Base-by-base conservation (phyloP, 2,329 filamentous ascomycete genomes). In the Capronia coronata region DNA sequence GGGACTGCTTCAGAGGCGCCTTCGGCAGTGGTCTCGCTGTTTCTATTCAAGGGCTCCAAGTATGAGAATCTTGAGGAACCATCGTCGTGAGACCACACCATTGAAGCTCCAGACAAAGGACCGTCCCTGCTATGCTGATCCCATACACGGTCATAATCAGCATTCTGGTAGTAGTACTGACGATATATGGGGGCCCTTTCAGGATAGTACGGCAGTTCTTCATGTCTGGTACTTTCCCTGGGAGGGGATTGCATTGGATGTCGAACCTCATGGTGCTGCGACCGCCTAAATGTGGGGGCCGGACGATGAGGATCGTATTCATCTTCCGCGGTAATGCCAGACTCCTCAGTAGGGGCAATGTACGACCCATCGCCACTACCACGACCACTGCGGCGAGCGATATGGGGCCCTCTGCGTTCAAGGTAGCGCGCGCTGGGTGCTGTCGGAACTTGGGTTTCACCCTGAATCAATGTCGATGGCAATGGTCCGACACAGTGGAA, bases 241-340 rank as follows among this genome's bases (percentile, higher is more conserved):
- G 39, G 27, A 14, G 32, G 29, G 2, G 40, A 37, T n/a, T 21
- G 25, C 19, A 43, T 35, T 8, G 30, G 16, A 37, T 41, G 23
- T 43, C 22, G 13, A 44, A 16, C 11, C 11, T 30, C 30, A 21
- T 10, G 40, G 23, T 34, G 34, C 14, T 47, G 21, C 9, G 30
- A 19, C 4, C 16, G 46, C 8, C 14, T 3, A 21, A 25, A 16
- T 13, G 32, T 37, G 3, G n/a, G 43, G 13, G 32, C 61, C 14
- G 72, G 72, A 22, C 65, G 65, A 48, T 68, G 68, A 25, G 71
- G 69, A 59, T 74, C 71, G 61, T 76, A 76, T 55, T 75, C 74
- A 59, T 75, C 69, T 46, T 74, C 70, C 2, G 59, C 64, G 8
- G 65, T 61, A 49, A 67, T 65, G 25, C 66, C 64, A 29, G 59